These are phyloP conservation scores for Hapsidospora chrysogenum DNA, from an alignment of 495 filamentous ascomycete species.

Conservation along the genomic window DNA sequence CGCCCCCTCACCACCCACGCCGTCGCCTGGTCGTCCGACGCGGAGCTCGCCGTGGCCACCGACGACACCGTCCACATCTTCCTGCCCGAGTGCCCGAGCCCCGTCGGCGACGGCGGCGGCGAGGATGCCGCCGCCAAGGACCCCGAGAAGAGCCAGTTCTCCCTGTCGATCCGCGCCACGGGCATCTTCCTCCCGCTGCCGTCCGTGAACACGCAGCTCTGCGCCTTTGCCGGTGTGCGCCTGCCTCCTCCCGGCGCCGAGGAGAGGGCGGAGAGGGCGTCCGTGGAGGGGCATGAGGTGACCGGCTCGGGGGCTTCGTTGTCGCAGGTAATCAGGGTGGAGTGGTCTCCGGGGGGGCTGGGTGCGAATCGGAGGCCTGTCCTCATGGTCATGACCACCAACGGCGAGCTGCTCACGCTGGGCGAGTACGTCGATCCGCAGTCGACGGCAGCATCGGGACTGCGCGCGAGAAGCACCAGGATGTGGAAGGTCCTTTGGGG, in stretches of 20 bases:
- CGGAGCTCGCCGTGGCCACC: conserved; percentile 27
- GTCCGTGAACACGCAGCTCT: conserved; percentile 18
- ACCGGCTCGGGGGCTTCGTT: conserved; percentile 27
- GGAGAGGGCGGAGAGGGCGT: not conserved
- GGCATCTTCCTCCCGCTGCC: conserved; percentile 6
- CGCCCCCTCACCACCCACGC: conserved; percentile 25
- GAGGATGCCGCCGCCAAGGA: conserved; percentile 4
- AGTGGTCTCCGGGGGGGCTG: conserved; percentile 28
- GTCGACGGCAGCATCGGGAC: conserved; percentile 9
- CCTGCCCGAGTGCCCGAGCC: conserved; percentile 27
- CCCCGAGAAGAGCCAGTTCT: conserved; percentile 9
- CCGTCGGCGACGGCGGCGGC: conserved; percentile 15
- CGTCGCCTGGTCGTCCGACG: conserved; percentile 30
- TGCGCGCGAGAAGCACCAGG: conserved; percentile 10
- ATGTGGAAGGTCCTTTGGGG: conserved; percentile 25
- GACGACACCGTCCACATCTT: conserved; percentile 31
- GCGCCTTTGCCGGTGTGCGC: conserved; percentile 5
- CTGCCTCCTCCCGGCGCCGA: conserved; percentile 11
- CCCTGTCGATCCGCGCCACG: conserved; percentile 16
- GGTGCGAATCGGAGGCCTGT: conserved; percentile 25
- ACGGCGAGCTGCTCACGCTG: conserved; percentile 23
- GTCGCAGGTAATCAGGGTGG: conserved; percentile 25
- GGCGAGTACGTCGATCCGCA: conserved; percentile 17
- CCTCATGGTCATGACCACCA: conserved; percentile 21
- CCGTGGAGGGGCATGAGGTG: conserved; percentile 7